Conservation (phyloP, 139 green algal genomes). For the Klebsormidium nitens region DNA sequence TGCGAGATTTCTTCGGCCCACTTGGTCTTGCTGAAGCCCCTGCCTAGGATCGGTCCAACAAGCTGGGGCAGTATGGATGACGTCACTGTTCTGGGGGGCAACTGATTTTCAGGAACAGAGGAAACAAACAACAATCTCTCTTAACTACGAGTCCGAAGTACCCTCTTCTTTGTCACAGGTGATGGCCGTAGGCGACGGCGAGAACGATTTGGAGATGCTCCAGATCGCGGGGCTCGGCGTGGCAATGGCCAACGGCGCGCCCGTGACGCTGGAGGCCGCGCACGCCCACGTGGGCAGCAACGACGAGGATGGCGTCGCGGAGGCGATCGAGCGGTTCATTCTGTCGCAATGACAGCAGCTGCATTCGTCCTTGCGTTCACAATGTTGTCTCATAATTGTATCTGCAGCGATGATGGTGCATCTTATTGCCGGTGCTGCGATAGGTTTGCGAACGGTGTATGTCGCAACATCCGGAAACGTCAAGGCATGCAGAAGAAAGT, state of each 20-base stretch:
- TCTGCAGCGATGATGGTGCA: no score
- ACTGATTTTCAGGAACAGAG: not conserved
- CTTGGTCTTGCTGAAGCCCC: no score
- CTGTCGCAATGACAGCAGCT: constrained; percentile 40
- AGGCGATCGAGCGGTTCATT: constrained; percentile 85
- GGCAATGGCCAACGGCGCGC: constrained; percentile 91
- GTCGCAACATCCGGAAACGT: no score
- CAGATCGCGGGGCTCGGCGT: constrained; percentile 71
- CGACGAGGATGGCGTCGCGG: constrained; percentile 79
- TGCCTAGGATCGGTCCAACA: no score
- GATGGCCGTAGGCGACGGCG: constrained; percentile 88
- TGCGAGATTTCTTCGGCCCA: no score
- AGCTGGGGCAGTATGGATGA: constrained; percentile 5
- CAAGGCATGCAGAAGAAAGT: no score
- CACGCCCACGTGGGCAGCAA: constrained; percentile 59
- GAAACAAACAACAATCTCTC: not conserved
- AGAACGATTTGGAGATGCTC: constrained; percentile 84
- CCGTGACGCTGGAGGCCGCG: constrained; percentile 55
- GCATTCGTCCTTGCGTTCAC: no score
- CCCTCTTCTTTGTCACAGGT: constrained; percentile 43
- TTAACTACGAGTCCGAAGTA: not conserved
- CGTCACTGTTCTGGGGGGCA: not conserved
- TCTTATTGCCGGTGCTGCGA: no score
- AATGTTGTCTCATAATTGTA: no score
- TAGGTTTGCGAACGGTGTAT: no score